Evolutionary conservation across 2,329 filamentous ascomycete species (phyloP).

Genomic region (Fusarium circinatum): DNA sequence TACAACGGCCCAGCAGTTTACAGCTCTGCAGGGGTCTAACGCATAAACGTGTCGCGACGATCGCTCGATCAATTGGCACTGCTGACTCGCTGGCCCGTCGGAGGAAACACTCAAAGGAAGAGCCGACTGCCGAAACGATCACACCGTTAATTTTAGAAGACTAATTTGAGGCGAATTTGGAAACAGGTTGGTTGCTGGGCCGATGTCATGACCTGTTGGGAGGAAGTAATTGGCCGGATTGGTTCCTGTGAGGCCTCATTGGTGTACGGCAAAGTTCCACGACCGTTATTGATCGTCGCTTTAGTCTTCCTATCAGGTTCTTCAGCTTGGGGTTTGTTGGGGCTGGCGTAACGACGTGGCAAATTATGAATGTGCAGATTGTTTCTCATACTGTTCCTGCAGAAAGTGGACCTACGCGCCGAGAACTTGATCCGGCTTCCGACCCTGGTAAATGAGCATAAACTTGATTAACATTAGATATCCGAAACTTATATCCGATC

Average conservation of each 20-base stretch:
- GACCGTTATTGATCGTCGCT: not conserved
- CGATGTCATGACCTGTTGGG: slow-evolving; percentile 6
- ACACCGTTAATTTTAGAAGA: not conserved
- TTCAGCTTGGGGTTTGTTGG: not conserved
- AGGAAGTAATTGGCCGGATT: not conserved
- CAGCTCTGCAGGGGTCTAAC: slow-evolving; percentile 30
- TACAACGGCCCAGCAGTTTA: slow-evolving; percentile 2
- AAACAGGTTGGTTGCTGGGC: not conserved
- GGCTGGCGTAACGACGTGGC: not conserved
- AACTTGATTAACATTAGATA: not conserved
- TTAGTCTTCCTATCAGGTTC: not conserved
- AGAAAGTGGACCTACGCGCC: not conserved
- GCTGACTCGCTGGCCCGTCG: slow-evolving; percentile 19
- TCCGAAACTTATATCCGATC: not conserved
- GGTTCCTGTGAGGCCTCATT: not conserved
- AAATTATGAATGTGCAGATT: not conserved
- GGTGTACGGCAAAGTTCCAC: not conserved
- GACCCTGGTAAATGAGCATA: not conserved
- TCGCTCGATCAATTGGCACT: not conserved
- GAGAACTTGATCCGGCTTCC: not conserved
- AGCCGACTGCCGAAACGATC: slow-evolving; percentile 8
- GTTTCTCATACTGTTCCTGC: slow-evolving; percentile 3
- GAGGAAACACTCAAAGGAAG: slow-evolving; percentile 21
- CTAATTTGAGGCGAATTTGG: not conserved
- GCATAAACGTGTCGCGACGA: slow-evolving; percentile 24